Conservation (phyloP, 225 moss, liverwort and hornwort genomes). For the Lunularia cruciata region DNA sequence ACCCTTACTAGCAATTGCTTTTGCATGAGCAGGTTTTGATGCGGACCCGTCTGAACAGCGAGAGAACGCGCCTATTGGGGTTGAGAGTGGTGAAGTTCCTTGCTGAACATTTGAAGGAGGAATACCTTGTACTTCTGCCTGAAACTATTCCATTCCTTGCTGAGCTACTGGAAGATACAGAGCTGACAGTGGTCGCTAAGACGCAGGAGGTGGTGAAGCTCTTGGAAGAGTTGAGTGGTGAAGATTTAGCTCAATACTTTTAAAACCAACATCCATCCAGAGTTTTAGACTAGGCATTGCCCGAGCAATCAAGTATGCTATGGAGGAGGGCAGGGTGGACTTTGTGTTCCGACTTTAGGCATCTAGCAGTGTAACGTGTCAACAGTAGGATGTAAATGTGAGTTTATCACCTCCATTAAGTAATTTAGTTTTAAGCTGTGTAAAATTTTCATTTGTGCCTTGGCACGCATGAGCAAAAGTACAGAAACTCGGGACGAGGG, state of each 20-base stretch:
- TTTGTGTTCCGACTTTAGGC: too few relatives aligned
- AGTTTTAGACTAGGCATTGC: too few relatives aligned
- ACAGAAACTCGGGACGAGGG: too few relatives aligned
- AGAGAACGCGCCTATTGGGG: conserved; percentile 73
- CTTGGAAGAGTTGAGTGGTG: conserved; percentile 86
- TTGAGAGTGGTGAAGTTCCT: conserved; percentile 74
- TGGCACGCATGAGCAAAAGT: too few relatives aligned
- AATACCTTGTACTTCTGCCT: conserved; percentile 84
- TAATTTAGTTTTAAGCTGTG: too few relatives aligned
- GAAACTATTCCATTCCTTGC: conserved; percentile 93
- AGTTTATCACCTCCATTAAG: too few relatives aligned
- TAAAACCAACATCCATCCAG: conserved; percentile 9
- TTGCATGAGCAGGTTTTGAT: conserved; percentile 91
- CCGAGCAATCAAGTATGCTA: too few relatives aligned
- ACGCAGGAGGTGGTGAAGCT: conserved; percentile 87
- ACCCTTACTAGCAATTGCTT: too few relatives aligned
- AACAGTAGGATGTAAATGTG: too few relatives aligned
- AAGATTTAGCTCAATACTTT: conserved; percentile 82
- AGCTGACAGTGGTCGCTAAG: conserved; percentile 66
- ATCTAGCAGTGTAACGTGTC: too few relatives aligned
- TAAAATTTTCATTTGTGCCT: too few relatives aligned
- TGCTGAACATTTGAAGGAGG: conserved; percentile 86
- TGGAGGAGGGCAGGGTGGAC: too few relatives aligned
- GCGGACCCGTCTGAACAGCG: conserved; percentile 66
- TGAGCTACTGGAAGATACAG: conserved; percentile 83